Evolutionary conservation across 305 asterid genomes (phyloP).

Genomic region (Fraxinus velutina): DNA sequence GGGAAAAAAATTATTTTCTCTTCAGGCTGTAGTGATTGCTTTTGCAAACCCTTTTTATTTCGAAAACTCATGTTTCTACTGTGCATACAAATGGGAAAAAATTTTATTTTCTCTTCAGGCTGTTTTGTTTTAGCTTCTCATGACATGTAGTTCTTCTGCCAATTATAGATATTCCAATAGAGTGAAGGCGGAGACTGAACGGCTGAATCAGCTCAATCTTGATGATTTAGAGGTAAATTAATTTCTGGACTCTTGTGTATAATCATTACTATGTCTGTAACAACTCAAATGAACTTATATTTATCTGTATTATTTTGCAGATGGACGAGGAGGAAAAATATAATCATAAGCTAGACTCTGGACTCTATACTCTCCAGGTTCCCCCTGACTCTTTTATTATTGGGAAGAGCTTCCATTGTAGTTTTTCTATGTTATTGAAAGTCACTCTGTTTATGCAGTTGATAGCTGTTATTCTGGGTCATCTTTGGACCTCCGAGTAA

Average conservation of each 20-base stretch:
- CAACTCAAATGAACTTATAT: conserved; percentile 1
- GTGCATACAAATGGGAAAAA: too few relatives aligned
- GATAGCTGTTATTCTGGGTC: conserved; percentile 84
- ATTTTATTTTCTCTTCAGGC: background rate
- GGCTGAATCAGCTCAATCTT: conserved; percentile 58
- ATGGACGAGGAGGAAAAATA: conserved; percentile 92
- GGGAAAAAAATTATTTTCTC: too few relatives aligned
- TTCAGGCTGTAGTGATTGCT: conserved; percentile 20
- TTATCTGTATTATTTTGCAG: conserved; percentile 39
- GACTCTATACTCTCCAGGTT: conserved; percentile 55
- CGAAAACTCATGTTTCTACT: too few relatives aligned
- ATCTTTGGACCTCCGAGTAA: conserved; percentile 98
- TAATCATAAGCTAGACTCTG: conserved; percentile 74
- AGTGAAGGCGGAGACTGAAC: conserved; percentile 72
- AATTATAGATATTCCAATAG: conserved; percentile 71
- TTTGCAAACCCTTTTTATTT: too few relatives aligned
- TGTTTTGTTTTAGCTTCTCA: conserved; percentile 17
- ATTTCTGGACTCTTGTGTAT: conserved; percentile 16
- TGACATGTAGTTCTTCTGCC: background rate
- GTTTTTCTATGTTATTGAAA: conserved; percentile 6
- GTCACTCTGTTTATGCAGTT: conserved; percentile 53
- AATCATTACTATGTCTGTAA: conserved; percentile 1
- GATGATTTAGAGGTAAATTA: conserved; percentile 80
- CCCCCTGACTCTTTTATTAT: background rate
- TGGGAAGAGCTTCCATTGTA: background rate